Base-by-base conservation (phyloP, 2,329 filamentous ascomycete species). In the Pseudopithomyces maydicus region DNA sequence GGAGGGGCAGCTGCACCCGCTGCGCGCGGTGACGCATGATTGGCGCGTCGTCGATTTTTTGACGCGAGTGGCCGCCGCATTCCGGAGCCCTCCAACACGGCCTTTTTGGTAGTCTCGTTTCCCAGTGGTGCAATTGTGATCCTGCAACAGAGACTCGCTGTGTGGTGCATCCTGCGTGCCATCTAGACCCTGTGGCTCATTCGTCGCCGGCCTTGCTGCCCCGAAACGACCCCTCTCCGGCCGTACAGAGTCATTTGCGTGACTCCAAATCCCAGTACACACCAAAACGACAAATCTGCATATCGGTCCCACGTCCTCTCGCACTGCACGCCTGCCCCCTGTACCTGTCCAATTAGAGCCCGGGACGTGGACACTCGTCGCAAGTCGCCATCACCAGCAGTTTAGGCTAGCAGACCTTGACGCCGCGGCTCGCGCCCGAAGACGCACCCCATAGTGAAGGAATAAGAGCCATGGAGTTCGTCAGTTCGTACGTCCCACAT, bases 391-490 rank as follows among this genome's bases (percentile, higher is more conserved):
- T 61, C 59, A 57, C 51, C 61, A 54, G 58, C 43, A 56, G 52
- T 60, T 47, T 58, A 58, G 57, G 52, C 61, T 54, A 64, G 60
- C 60, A 55, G 53, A 56, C 54, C 53, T 58, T 52, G 56, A 60
- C 57, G 61, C 61, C 59, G 54, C 58, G 55, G 53, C 58, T 58
- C 47, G 59, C 54, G 45, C 54, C 62, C 53, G 59, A 56, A 4
- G 51, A 63, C 58, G 57, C 61, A 58, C 56, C 65, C 58, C 55
- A 54, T 62, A 67, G 67, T 66, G 63, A 63, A 63, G 63, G 38
- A 51, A 66, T 65, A 67, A 69, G 52, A 68, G 65, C 53, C 32
- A 78, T 78, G 75, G 74, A 77, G 73, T 67, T 77, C 35, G 74
- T 77, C 62, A 76, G 76, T 60, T 75, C 74, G 75, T 78, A 73